Conservation (phyloP, 495 filamentous ascomycete species). For the Penicillium odoratum region DNA sequence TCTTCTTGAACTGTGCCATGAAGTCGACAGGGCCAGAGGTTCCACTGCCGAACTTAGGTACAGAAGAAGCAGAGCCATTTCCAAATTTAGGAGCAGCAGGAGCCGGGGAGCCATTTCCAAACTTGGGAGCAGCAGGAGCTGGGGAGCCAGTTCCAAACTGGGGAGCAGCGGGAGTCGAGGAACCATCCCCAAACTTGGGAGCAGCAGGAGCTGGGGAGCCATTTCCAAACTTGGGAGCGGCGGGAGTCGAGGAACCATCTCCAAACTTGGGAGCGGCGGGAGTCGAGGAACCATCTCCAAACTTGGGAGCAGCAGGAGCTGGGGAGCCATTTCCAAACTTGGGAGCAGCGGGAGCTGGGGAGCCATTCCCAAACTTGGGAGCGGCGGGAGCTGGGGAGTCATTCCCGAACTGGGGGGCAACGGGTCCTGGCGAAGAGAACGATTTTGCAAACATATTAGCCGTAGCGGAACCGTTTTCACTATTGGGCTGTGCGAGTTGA, state of each 20-base stretch:
- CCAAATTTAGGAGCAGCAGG: neutral
- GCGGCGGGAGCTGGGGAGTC: neutral
- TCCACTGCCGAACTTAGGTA: slow-evolving; percentile 37
- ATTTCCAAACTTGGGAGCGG: neutral
- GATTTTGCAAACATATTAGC: slow-evolving; percentile 45
- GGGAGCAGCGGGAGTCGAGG: slow-evolving; percentile 25
- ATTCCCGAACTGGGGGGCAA: neutral
- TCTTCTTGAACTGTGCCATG: slow-evolving; percentile 38
- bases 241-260: neutral
- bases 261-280: neutral
- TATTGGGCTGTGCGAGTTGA: neutral
- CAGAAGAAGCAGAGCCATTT: slow-evolving; percentile 14
- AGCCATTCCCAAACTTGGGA: neutral
- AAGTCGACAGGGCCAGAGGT: slow-evolving; percentile 30
- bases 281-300: neutral
- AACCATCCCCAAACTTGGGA: neutral
- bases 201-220: neutral
- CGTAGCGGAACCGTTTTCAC: slow-evolving; percentile 33
- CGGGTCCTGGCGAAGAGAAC: slow-evolving; percentile 32
- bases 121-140: slow-evolving; percentile 2
- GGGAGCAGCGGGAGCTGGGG: neutral
- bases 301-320: neutral
- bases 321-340: neutral
- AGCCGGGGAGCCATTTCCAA: neutral
- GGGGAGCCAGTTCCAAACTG: slow-evolving; percentile 31